Evolutionary conservation across 768 basidiomycete genomes (phyloP).

Genomic region (Russula virescens): DNA sequence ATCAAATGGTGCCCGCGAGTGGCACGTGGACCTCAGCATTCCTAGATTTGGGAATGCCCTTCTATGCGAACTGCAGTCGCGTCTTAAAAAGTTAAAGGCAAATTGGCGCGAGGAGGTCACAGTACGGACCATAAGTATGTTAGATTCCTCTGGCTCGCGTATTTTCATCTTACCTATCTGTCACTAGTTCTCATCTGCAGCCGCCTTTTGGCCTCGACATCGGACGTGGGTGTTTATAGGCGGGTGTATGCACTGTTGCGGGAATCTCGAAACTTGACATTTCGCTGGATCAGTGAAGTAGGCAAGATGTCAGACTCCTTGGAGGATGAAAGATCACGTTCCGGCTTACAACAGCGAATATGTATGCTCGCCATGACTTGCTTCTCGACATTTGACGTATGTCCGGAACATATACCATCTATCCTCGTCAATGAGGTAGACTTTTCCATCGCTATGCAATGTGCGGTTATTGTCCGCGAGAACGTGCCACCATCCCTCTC

Average conservation of each 20-base stretch:
- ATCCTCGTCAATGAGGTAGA: neutral
- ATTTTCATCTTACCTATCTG: too few relatives aligned
- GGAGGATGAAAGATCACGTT: neutral
- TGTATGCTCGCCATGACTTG: conserved; percentile 13
- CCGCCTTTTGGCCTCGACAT: too few relatives aligned
- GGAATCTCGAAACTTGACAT: neutral
- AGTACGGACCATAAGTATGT: conserved; percentile 14
- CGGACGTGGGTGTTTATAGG: too few relatives aligned
- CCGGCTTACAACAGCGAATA: conserved; percentile 1
- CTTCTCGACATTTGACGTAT: conserved; percentile 16
- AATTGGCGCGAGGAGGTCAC: conserved; percentile 37
- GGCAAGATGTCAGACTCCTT: neutral
- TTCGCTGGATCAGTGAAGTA: conserved; percentile 1
- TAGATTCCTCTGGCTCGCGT: too few relatives aligned
- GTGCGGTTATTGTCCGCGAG: conserved; percentile 11
- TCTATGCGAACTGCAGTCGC: conserved; percentile 33
- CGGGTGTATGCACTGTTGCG: too few relatives aligned
- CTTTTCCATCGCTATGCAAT: conserved; percentile 12
- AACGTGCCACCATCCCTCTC: conserved; percentile 1
- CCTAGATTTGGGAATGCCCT: conserved; percentile 36
- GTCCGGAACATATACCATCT: neutral
- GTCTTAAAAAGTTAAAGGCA: conserved; percentile 33
- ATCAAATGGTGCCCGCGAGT: conserved; percentile 25
- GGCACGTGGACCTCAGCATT: conserved; percentile 38
- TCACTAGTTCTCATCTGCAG: too few relatives aligned